These are phyloP conservation scores for Pseudopithomyces maydicus DNA, from an alignment of 2,329 filamentous ascomycete species.

Conservation along the genomic window DNA sequence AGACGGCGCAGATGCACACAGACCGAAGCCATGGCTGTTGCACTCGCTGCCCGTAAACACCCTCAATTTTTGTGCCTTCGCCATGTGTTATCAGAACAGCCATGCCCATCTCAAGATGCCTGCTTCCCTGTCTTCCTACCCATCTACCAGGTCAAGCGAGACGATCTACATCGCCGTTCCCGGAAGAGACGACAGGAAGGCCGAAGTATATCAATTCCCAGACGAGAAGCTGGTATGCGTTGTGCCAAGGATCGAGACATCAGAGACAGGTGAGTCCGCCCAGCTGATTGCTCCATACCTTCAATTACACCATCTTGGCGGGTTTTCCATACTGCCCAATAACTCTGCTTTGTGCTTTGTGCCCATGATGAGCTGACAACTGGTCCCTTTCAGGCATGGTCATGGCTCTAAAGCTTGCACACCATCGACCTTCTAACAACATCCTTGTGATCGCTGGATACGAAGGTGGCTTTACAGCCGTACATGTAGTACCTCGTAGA, in stretches of 20 bases:
- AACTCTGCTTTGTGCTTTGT: constrained; percentile 43
- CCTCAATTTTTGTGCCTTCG: constrained; percentile 92
- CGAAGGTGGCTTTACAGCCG: constrained; percentile 78
- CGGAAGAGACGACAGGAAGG: constrained; percentile 54
- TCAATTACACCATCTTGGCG: constrained; percentile 1
- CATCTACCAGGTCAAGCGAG: constrained; percentile 14
- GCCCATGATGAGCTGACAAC: constrained; percentile 8
- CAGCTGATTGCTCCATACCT: not conserved
- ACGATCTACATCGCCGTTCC: constrained; percentile 77
- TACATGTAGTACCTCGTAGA: constrained; percentile 59
- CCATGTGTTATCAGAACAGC: constrained; percentile 55
- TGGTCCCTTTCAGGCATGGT: constrained; percentile 72
- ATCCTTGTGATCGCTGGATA: constrained; percentile 77
- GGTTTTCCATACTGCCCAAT: not conserved
- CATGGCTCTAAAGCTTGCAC: constrained; percentile 71
- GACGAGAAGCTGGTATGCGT: constrained; percentile 70
- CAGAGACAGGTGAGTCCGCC: constrained; percentile 47
- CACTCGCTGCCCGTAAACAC: constrained; percentile 86
- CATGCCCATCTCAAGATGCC: not conserved
- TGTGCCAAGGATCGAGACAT: constrained; percentile 52
- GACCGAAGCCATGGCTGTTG: constrained; percentile 79
- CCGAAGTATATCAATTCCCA: constrained; percentile 86
- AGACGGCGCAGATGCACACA: constrained; percentile 58
- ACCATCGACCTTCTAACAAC: constrained; percentile 26
- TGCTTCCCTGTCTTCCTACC: not conserved